Conservation (phyloP, 1,284 basidiomycete species). For the Tetrapyrgos nigripes region DNA sequence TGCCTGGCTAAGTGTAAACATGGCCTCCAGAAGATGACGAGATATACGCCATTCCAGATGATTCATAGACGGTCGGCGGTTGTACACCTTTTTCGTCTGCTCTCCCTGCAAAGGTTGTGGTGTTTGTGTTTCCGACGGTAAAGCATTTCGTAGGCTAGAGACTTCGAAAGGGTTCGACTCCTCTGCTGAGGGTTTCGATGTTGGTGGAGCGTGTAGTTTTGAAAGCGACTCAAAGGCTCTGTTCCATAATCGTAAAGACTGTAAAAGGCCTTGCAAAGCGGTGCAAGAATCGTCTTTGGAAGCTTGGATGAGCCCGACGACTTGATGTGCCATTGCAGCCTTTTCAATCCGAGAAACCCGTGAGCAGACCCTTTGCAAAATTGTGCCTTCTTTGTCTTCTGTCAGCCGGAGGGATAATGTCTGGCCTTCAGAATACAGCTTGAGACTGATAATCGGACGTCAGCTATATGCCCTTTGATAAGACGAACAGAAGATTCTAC, state of each 20-base stretch:
- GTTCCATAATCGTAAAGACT: slow-evolving; percentile 82
- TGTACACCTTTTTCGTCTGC: slow-evolving; percentile 35
- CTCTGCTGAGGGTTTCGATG: slow-evolving; percentile 30
- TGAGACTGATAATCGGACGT: slow-evolving; percentile 44
- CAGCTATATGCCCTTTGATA: slow-evolving; percentile 3
- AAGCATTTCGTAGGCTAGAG: slow-evolving; percentile 42
- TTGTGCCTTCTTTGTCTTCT: slow-evolving; percentile 56
- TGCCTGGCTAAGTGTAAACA: slow-evolving; percentile 66
- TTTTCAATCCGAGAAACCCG: slow-evolving; percentile 68
- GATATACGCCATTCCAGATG: slow-evolving; percentile 79
- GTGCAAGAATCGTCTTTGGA: slow-evolving; percentile 71
- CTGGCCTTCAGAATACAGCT: slow-evolving; percentile 64
- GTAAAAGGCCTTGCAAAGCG: slow-evolving; percentile 67
- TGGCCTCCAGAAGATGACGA: slow-evolving; percentile 67
- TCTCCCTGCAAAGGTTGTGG: slow-evolving; percentile 18
- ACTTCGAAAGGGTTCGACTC: slow-evolving; percentile 68
- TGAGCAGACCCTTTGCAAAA: slow-evolving; percentile 60
- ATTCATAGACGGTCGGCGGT: slow-evolving; percentile 48
- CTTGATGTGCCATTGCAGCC: slow-evolving; percentile 72
- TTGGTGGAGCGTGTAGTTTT: slow-evolving; percentile 55
- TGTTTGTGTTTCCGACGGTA: slow-evolving; percentile 28
- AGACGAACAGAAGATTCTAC: slow-evolving; percentile 43
- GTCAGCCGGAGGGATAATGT: slow-evolving; percentile 48
- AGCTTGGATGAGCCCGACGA: slow-evolving; percentile 53
- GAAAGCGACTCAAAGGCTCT: slow-evolving; percentile 76